Base-by-base conservation (phyloP, 331 rosid genomes). In the Malus hybrid region DNA sequence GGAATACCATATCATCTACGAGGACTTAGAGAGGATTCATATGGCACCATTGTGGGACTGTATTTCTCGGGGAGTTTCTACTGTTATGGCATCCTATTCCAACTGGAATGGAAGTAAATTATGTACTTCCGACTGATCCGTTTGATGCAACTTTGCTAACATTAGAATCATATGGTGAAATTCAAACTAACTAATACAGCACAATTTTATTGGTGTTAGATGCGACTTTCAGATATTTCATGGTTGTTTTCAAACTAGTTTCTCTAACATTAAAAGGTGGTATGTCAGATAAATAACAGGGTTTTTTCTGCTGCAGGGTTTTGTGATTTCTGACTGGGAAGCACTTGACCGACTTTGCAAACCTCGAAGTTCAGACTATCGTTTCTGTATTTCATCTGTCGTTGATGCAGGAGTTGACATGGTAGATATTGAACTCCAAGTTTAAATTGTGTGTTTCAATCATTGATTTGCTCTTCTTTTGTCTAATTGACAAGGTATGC, bases 391-490 rank as follows among this genome's bases (percentile, higher is more conserved):
- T 82, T 87, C 87, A 33, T 64, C 91, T 32, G 81, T 88, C 8
- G 20, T 93, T 69, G 91, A 91, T 87, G 93, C 94, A 16, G 94
- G 97, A 83, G 87, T 93, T 76, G 97, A 93, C 84, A 87, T 91
- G 98, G 97, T 93, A 83, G 62, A 44, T 30, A 26, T 58, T n/a
- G 26, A 71, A 71, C 61, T 76, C 52, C 28, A 66, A 63, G 44
- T 70, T 75, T 34, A 36, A 19, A 72, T 72, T 56, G 34, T 7
- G 2, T 42, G 50, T 66, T 65, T 28, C 30, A 63, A 58, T 73
- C 29, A 55, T 39, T 74, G 63, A 52, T 61, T 72, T 58, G 22
- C 39, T 33, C 64, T 48, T 60, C 32, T 44, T 82, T 39, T 39
- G 77, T 63, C 52, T 70, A 57, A 75, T 63, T 70, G 56, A 48